Conservation (phyloP, 1,284 basidiomycete genomes). For the Malassezia arunalokei region DNA sequence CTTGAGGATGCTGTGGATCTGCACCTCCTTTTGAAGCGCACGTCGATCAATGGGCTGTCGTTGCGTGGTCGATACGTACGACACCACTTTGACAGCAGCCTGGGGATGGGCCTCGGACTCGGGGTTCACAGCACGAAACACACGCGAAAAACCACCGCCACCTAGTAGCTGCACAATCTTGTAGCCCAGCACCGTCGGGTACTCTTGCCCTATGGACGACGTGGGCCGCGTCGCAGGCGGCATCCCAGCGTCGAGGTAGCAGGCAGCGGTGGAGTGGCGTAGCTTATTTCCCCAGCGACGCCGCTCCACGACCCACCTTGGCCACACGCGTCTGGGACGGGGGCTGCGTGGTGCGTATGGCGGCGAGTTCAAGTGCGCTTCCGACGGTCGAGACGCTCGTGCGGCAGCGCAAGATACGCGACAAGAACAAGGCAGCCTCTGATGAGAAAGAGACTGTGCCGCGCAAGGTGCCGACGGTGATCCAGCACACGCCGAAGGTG, state of each 20-base stretch:
- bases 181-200: conserved; percentile 38
- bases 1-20: conserved; percentile 71
- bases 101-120: conserved; percentile 23
- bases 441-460: conserved; percentile 11
- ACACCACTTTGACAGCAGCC: conserved; percentile 44
- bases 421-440: neutral
- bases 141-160: conserved; percentile 40
- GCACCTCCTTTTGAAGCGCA: conserved; percentile 67
- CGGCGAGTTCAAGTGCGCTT: neutral
- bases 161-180: conserved; percentile 40
- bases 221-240: conserved; percentile 19
- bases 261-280: neutral
- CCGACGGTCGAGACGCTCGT: conserved; percentile 13
- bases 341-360: neutral
- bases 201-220: conserved; percentile 38
- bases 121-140: conserved; percentile 38
- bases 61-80: conserved; percentile 27
- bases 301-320: neutral
- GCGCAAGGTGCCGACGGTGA: conserved; percentile 23
- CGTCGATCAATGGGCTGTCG: conserved; percentile 40
- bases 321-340: neutral
- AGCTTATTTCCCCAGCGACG: neutral
- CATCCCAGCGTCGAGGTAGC: neutral
- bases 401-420: neutral
- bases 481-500: conserved; percentile 43